A percentile compares a stretch with the other conserved stretches of the same genome.
phyloP scores from a whole-genome alignment of 768 basidiomycete genomes.

The Auriscalpium vulgare region DNA sequence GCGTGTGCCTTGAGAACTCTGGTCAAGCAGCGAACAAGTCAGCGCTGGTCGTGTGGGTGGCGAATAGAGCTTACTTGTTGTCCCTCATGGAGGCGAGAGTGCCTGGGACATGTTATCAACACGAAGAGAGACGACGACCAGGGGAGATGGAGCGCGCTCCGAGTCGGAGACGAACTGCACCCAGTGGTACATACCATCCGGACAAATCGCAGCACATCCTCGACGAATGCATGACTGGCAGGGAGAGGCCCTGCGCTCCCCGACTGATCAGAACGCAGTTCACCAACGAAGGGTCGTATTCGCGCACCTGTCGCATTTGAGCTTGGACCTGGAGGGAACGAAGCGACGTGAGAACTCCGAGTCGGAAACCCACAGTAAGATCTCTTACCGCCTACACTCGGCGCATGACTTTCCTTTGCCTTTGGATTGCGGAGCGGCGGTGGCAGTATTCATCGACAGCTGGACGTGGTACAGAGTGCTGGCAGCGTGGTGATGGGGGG shows the following conservation, averaged over 20 bases:
- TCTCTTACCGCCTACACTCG: slow-evolving; percentile 40
- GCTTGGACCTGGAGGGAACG: slow-evolving; percentile 33
- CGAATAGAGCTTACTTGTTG: slow-evolving; percentile 35
- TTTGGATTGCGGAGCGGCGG: no score
- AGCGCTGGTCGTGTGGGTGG: neutral
- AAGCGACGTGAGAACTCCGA: neutral
- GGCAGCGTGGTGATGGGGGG: no score
- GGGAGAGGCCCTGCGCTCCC: slow-evolving; percentile 36
- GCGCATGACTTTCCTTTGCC: slow-evolving; percentile 38
- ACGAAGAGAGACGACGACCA: neutral
- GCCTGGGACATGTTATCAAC: slow-evolving; percentile 18
- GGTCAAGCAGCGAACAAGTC: neutral
- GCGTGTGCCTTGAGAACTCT: slow-evolving; percentile 49
- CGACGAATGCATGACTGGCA: slow-evolving; percentile 49
- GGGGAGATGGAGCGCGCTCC: neutral
- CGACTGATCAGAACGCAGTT: neutral
- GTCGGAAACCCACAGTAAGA: neutral
- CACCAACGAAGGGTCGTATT: slow-evolving; percentile 7
- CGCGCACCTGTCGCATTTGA: slow-evolving; percentile 42
- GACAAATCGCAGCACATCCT: slow-evolving; percentile 45
- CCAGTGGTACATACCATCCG: slow-evolving; percentile 30
- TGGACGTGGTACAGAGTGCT: no score
- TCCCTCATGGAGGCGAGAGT: slow-evolving; percentile 47
- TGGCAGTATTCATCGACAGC: no score
- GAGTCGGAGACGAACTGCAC: neutral